Conservation (phyloP, 495 filamentous ascomycete species). For the Podospora pseudocomata region DNA sequence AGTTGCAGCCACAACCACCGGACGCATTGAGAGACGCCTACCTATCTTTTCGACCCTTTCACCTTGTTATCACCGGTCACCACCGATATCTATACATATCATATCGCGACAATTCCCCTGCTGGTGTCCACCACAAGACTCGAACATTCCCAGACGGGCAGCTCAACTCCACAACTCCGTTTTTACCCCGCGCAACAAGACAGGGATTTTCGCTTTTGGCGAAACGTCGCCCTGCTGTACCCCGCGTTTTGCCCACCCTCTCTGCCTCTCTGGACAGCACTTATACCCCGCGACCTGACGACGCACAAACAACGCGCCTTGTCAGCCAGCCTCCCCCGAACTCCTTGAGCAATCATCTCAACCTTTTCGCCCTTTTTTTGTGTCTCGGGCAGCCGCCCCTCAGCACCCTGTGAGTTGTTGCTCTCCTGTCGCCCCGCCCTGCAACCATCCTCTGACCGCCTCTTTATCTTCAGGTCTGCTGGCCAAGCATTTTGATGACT, state of each 20-base stretch:
- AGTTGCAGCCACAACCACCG: background rate
- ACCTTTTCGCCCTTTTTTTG: background rate
- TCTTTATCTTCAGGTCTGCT: slow-evolving; percentile 7
- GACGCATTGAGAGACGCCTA: background rate
- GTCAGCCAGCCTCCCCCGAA: background rate
- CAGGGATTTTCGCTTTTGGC: background rate
- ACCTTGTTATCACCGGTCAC: background rate
- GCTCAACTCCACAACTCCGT: background rate
- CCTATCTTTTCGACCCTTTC: background rate
- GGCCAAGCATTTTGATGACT: slow-evolving; percentile 15
- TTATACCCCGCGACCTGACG: background rate
- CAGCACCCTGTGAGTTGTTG: background rate
- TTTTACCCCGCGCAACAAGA: slow-evolving; percentile 6
- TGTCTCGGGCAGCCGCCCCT: background rate
- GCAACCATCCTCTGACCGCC: background rate
- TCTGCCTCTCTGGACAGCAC: background rate
- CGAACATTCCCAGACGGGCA: background rate
- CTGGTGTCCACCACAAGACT: background rate
- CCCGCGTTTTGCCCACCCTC: slow-evolving; percentile 11
- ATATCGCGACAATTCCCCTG: background rate
- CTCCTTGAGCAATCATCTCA: background rate
- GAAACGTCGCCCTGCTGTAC: slow-evolving; percentile 10
- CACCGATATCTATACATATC: background rate
- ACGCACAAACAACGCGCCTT: background rate
- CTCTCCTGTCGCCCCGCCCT: background rate